Conservation (phyloP, 352 stramenopile species). For the Phytophthora pistaciae region DNA sequence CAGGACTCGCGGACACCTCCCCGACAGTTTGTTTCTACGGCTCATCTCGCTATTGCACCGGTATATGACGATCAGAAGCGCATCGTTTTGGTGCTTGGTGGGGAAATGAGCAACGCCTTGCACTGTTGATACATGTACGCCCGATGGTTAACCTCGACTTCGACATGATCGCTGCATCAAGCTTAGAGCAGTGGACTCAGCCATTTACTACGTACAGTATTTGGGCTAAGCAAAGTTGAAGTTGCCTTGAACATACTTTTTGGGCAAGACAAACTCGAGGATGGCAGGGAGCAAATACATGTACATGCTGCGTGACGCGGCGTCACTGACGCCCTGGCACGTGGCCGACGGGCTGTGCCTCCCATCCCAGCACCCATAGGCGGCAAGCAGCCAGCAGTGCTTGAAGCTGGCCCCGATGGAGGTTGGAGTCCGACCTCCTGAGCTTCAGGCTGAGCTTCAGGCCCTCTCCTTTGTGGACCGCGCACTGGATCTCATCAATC, state of each 20-base stretch:
- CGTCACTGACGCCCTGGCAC: neutral
- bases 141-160: neutral
- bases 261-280: no score
- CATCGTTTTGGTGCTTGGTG: slow-evolving; percentile 13
- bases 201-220: slow-evolving; percentile 9
- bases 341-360: slow-evolving; percentile 11
- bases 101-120: slow-evolving; percentile 13
- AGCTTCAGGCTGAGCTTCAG: no score
- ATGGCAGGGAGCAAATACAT: neutral
- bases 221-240: slow-evolving; percentile 14
- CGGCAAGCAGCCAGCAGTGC: slow-evolving; percentile 15
- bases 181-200: neutral
- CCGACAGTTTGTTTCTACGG: neutral
- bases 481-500: slow-evolving; percentile 30
- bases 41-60: neutral
- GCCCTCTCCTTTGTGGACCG: neutral
- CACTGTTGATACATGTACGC: no score
- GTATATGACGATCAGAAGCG: slow-evolving; percentile 3
- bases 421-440: no score
- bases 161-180: neutral
- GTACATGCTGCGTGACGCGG: neutral
- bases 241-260: slow-evolving; percentile 16
- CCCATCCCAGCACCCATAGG: slow-evolving; percentile 11
- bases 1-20: no score
- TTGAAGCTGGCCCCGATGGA: slow-evolving; percentile 6